phyloP scores from a whole-genome alignment of 2,329 filamentous ascomycete species.

The Aureobasidium melanogenum region DNA sequence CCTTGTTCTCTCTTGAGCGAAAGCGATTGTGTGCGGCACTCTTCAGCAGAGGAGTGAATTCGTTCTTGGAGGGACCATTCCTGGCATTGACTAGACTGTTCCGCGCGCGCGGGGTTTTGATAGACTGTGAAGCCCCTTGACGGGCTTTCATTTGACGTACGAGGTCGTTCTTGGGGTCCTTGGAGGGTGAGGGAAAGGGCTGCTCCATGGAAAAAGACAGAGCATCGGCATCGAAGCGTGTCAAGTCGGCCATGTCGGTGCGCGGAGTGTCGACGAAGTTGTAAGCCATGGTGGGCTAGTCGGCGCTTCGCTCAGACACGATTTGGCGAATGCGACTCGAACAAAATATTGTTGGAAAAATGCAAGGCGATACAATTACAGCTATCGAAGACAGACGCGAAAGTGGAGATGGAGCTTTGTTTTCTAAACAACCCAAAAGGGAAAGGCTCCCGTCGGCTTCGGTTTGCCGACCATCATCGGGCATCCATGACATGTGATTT shows the following conservation, averaged over 20 bases:
- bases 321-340: not conserved
- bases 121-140: slow-evolving; percentile 42
- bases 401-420: slow-evolving; percentile 6
- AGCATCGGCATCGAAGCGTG: slow-evolving; percentile 53
- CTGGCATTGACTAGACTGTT: slow-evolving; percentile 62
- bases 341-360: slow-evolving; percentile 11
- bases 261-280: slow-evolving; percentile 70
- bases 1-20: slow-evolving; percentile 20
- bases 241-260: slow-evolving; percentile 76
- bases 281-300: slow-evolving; percentile 32
- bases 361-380: not conserved
- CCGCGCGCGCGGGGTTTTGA: slow-evolving; percentile 67
- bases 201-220: slow-evolving; percentile 82
- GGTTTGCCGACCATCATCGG: not conserved
- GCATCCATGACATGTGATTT: not conserved
- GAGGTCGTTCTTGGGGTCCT: slow-evolving; percentile 58
- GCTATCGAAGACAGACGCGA: not conserved
- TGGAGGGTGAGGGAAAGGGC: slow-evolving; percentile 74
- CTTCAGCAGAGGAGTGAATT: slow-evolving; percentile 93
- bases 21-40: slow-evolving; percentile 64
- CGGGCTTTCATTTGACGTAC: slow-evolving; percentile 66
- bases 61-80: slow-evolving; percentile 51
- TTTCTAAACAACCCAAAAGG: slow-evolving; percentile 5
- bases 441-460: not conserved
- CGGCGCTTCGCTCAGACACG: not conserved